These are phyloP conservation scores for Pleomassaria siparia DNA, from an alignment of 2,329 filamentous ascomycete genomes.

Conservation along the genomic window DNA sequence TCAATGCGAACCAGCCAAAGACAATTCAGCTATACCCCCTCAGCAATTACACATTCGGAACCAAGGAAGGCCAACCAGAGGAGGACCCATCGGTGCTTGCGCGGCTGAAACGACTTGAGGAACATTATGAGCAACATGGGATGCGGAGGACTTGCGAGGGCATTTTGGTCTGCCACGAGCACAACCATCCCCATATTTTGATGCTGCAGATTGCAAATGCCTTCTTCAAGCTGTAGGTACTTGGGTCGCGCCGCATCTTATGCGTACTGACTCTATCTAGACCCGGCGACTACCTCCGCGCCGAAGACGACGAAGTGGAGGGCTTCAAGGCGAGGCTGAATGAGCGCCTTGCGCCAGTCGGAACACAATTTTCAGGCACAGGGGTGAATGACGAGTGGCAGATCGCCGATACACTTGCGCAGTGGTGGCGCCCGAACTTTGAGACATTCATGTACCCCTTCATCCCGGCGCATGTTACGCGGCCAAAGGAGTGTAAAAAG, in stretches of 20 bases:
- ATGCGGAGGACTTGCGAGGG: constrained; percentile 98
- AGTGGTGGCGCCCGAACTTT: constrained; percentile 99
- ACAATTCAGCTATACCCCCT: constrained; percentile 92
- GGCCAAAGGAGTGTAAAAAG: constrained; percentile 99
- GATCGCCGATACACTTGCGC: constrained; percentile 89
- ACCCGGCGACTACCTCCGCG: constrained; percentile 89
- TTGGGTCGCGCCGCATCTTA: background rate
- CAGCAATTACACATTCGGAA: constrained; percentile 98
- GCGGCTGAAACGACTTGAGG: constrained; percentile 88
- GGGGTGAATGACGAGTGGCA: constrained; percentile 93
- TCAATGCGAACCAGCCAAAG: constrained; percentile 85
- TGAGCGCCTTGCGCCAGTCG: constrained; percentile 90
- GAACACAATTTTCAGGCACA: constrained; percentile 76
- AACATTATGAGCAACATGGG: constrained; percentile 87
- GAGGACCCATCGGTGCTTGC: constrained; percentile 95
- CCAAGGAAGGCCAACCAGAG: constrained; percentile 97
- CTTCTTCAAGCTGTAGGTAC: constrained; percentile 85
- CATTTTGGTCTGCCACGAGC: constrained; percentile 96
- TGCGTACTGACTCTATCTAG: constrained; percentile 38
- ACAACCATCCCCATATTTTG: constrained; percentile 97
- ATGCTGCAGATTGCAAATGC: constrained; percentile 99
- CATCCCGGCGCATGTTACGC: constrained; percentile 90
- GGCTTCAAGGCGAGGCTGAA: constrained; percentile 95
- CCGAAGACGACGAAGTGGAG: constrained; percentile 85
- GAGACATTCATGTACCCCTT: constrained; percentile 99